A percentile compares a stretch with the other conserved stretches of the same genome.
phyloP scores from a whole-genome alignment of 495 filamentous ascomycete genomes.

The Bacidia rubella region DNA sequence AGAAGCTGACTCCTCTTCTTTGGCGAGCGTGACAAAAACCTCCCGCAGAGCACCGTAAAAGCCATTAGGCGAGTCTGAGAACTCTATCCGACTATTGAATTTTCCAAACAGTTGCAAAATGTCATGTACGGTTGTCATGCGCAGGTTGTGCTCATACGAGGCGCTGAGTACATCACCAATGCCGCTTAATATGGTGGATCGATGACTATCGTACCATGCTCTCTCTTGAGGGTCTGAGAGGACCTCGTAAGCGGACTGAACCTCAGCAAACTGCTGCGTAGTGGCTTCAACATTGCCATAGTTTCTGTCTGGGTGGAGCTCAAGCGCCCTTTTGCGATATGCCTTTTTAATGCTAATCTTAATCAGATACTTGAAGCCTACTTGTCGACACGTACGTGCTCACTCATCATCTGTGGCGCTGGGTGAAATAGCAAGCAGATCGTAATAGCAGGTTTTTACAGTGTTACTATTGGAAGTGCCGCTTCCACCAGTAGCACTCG shows the following conservation, averaged over 20 bases:
- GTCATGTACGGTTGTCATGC: constrained; percentile 64
- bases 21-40: constrained; percentile 66
- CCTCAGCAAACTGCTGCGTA: constrained; percentile 74
- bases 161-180: constrained; percentile 29
- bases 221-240: constrained; percentile 91
- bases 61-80: constrained; percentile 59
- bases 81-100: constrained; percentile 63
- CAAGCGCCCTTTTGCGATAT: constrained; percentile 79
- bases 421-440: constrained; percentile 61
- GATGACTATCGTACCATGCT: constrained; percentile 94
- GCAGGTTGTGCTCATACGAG: constrained; percentile 47
- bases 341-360: constrained; percentile 72
- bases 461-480: constrained; percentile 17
- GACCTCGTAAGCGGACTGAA: constrained; percentile 87
- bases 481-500: constrained; percentile 31
- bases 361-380: constrained; percentile 1
- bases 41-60: constrained; percentile 68
- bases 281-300: constrained; percentile 70
- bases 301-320: constrained; percentile 92
- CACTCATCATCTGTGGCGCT: constrained; percentile 75
- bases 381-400: constrained; percentile 19
- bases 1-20: constrained; percentile 63
- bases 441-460: constrained; percentile 79
- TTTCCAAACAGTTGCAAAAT: constrained; percentile 58
- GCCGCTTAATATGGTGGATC: constrained; percentile 55